Evolutionary conservation across 768 basidiomycete species (phyloP).

Genomic region (Suillus alpinus): DNA sequence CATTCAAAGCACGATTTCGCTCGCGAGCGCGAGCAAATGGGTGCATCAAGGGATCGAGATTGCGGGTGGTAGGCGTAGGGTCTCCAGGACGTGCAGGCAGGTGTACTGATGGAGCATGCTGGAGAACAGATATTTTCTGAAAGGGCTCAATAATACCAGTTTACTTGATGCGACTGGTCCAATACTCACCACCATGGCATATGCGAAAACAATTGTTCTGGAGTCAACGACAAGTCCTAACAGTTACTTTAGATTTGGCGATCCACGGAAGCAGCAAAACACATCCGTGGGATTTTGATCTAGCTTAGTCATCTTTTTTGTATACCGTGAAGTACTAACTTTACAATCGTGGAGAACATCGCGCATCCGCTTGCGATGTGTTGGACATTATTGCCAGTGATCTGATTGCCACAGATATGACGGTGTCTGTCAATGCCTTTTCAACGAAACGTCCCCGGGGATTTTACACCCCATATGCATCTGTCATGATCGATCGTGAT

Average conservation of each 20-base stretch:
- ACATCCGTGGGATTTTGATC: not conserved
- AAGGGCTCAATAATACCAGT: conserved; percentile 4
- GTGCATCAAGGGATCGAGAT: conserved; percentile 93
- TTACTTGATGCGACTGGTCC: not conserved
- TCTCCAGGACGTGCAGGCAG: conserved; percentile 76
- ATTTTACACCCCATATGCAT: not conserved
- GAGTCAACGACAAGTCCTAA: not conserved
- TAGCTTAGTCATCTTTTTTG: not conserved
- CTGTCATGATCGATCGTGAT: not conserved
- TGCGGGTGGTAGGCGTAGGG: conserved; percentile 84
- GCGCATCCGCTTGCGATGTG: not conserved
- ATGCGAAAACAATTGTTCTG: not conserved
- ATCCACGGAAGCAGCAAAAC: too few species aligned
- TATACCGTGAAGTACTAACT: too few species aligned
- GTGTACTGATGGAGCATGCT: conserved; percentile 76
- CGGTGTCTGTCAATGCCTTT: not conserved
- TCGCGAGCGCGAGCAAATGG: conserved; percentile 93
- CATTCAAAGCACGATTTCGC: conserved; percentile 90
- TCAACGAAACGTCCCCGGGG: not conserved
- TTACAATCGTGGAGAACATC: not conserved
- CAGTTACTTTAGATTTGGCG: not conserved
- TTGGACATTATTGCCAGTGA: not conserved
- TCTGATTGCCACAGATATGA: not conserved
- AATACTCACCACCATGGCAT: conserved; percentile 8
- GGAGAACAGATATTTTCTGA: conserved; percentile 84